Conservation (phyloP, 1,284 basidiomycete species). For the Puccinia brachypodii region DNA sequence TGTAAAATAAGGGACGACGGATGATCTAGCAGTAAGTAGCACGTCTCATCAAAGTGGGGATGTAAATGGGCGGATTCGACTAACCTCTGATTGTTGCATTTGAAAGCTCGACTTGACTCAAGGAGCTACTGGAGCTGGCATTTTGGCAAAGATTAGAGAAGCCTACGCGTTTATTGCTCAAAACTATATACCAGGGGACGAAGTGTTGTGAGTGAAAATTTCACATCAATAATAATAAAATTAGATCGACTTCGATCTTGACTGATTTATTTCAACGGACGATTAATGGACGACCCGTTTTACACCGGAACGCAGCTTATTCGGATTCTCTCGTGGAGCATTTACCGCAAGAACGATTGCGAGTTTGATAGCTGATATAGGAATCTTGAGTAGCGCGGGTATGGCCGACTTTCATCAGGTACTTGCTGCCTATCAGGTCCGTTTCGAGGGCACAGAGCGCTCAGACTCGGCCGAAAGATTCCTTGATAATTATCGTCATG, state of each 20-base stretch:
- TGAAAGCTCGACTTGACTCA: slow-evolving; percentile 29
- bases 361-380: slow-evolving; percentile 48
- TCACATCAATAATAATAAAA: neutral
- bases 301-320: slow-evolving; percentile 15
- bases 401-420: slow-evolving; percentile 49
- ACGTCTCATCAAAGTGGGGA: neutral
- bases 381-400: slow-evolving; percentile 45
- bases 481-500: slow-evolving; percentile 40
- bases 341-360: slow-evolving; percentile 48
- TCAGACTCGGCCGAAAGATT: slow-evolving; percentile 25
- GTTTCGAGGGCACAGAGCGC: slow-evolving; percentile 17
- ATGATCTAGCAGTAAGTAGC: slow-evolving; percentile 22
- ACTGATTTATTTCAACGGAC: neutral
- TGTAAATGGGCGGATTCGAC: neutral
- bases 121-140: slow-evolving; percentile 49
- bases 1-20: slow-evolving; percentile 33
- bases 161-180: slow-evolving; percentile 50
- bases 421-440: slow-evolving; percentile 44
- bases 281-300: too few species aligned
- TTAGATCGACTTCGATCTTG: neutral
- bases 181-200: slow-evolving; percentile 51
- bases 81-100: neutral
- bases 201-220: slow-evolving; percentile 44
- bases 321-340: slow-evolving; percentile 48
- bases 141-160: slow-evolving; percentile 50